phyloP scores from a whole-genome alignment of 129 eudicot species.

The Saposhnikovia divaricata region DNA sequence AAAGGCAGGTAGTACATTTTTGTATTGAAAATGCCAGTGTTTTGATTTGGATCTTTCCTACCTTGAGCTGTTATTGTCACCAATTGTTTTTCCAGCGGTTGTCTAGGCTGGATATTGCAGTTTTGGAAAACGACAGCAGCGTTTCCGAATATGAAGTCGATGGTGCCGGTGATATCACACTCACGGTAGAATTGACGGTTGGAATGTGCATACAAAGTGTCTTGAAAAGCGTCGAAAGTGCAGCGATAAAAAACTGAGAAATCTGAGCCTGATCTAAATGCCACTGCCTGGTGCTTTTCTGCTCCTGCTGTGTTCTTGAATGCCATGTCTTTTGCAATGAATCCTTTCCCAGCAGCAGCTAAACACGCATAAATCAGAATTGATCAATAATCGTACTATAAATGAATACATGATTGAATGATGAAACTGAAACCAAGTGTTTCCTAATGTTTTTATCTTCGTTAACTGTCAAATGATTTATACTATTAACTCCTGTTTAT shows the following conservation, averaged over 20 bases:
- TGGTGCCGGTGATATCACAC: conserved; percentile 27
- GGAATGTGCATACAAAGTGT: conserved; percentile 34
- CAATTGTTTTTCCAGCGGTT: conserved; percentile 10
- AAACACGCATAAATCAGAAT: background rate
- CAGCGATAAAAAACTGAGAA: conserved; percentile 25
- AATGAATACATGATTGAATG: background rate
- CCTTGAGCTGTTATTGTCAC: conserved; percentile 12
- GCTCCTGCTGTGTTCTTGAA: conserved; percentile 26
- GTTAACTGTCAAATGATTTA: too few relatives aligned
- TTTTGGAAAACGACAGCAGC: conserved; percentile 30
- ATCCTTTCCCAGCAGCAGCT: conserved; percentile 22
- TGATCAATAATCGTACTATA: background rate
- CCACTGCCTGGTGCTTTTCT: conserved; percentile 27
- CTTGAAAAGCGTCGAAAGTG: conserved; percentile 29
- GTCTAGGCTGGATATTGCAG: conserved; percentile 21
- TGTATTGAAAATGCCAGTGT: conserved; percentile 7
- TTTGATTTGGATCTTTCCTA: background rate
- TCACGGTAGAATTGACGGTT: conserved; percentile 34
- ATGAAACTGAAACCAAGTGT: background rate
- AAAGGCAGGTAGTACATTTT: background rate
- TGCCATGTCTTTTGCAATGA: conserved; percentile 27
- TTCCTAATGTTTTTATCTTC: too few relatives aligned
- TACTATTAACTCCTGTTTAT: too few relatives aligned
- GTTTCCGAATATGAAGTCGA: conserved; percentile 38
- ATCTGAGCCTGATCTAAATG: conserved; percentile 30